Evolutionary conservation across 129 eudicot genomes (phyloP).

Genomic region (Saposhnikovia divaricata): DNA sequence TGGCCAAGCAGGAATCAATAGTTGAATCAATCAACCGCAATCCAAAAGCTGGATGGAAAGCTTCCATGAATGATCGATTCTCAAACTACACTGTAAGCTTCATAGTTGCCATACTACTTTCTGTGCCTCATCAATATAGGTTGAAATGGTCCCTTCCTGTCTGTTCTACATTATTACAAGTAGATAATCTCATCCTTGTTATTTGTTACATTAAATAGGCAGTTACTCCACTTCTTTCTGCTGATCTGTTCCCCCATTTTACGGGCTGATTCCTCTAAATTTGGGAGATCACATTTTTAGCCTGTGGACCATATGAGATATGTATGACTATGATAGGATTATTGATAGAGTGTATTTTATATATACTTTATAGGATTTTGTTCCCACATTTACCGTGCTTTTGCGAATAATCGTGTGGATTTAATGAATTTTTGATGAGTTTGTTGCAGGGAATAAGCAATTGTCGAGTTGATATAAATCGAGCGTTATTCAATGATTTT

Average conservation of each 20-base stretch:
- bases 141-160: neutral
- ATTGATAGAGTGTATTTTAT: too few species aligned
- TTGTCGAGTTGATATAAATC: too few species aligned
- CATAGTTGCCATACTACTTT: neutral
- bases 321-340: neutral
- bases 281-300: neutral
- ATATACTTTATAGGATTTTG: too few species aligned
- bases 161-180: neutral
- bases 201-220: neutral
- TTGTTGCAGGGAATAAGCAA: too few species aligned
- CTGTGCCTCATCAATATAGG: neutral
- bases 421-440: too few species aligned
- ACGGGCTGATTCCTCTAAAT: neutral
- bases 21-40: constrained; percentile 34
- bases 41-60: constrained; percentile 62
- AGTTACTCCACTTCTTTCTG: neutral
- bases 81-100: constrained; percentile 47
- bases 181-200: neutral
- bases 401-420: too few species aligned
- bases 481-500: too few species aligned
- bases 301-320: neutral
- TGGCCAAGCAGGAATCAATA: constrained; percentile 37
- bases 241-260: neutral
- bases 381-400: too few species aligned
- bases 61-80: constrained; percentile 44